These are phyloP conservation scores for Alternaria sp. DNA, from an alignment of 2,329 filamentous ascomycete genomes.

Conservation along the genomic window DNA sequence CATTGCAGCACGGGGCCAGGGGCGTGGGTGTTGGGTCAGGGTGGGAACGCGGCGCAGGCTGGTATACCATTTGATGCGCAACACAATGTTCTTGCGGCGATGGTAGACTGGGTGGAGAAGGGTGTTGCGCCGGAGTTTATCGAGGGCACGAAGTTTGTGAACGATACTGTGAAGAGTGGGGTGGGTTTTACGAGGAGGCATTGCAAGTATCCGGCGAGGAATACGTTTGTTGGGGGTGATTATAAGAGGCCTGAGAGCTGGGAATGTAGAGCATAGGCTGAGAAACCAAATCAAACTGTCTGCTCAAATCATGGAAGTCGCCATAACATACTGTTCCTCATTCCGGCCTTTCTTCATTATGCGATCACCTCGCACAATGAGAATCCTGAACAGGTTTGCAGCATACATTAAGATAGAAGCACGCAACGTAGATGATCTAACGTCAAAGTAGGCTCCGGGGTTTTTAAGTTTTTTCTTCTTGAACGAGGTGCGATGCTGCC, in stretches of 20 bases:
- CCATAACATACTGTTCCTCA: background rate
- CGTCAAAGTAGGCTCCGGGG: background rate
- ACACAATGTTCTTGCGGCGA: conserved; percentile 44
- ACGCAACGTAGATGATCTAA: background rate
- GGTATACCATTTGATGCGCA: conserved; percentile 23
- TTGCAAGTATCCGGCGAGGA: conserved; percentile 45
- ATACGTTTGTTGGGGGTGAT: conserved; percentile 12
- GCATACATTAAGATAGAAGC: background rate
- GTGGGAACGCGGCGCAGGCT: conserved; percentile 21
- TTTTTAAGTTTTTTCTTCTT: background rate
- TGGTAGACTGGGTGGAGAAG: conserved; percentile 55
- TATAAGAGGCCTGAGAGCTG: conserved; percentile 39
- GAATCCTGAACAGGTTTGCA: background rate
- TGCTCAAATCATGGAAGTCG: background rate
- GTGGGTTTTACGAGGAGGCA: conserved; percentile 56
- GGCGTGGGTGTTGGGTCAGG: conserved; percentile 46
- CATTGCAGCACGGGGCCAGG: conserved; percentile 59
- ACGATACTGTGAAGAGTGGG: conserved; percentile 50
- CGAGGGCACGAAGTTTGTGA: conserved; percentile 37
- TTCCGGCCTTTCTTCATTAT: background rate
- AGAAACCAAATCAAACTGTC: background rate
- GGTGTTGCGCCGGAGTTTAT: conserved; percentile 47
- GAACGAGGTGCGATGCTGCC: background rate
- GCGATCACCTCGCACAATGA: background rate
- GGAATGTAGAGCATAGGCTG: conserved; percentile 15